Evolutionary conservation across 768 basidiomycete genomes (phyloP).

Genomic region (Naganishia onofrii): DNA sequence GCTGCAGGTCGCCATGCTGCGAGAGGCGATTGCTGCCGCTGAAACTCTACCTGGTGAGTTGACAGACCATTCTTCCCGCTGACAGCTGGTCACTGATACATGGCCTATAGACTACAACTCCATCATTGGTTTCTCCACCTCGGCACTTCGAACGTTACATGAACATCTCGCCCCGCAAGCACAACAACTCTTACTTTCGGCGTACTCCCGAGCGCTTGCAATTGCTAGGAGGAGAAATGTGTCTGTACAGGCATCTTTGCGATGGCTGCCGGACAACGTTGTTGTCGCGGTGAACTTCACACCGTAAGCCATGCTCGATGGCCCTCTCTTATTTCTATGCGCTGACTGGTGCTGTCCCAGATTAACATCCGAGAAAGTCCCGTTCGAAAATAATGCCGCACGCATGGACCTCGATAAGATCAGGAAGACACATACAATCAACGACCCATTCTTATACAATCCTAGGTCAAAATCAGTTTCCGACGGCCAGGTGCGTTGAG

Average conservation of each 20-base stretch:
- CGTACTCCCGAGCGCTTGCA: slow-evolving; percentile 68
- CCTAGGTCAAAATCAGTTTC: slow-evolving; percentile 63
- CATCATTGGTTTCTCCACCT: slow-evolving; percentile 85
- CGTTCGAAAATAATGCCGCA: slow-evolving; percentile 15
- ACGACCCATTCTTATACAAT: slow-evolving; percentile 86
- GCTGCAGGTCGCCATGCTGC: slow-evolving; percentile 85
- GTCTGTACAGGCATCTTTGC: slow-evolving; percentile 60
- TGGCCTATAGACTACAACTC: slow-evolving; percentile 67
- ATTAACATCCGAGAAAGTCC: slow-evolving; percentile 4
- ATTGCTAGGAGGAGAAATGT: slow-evolving; percentile 77
- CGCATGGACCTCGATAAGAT: slow-evolving; percentile 48
- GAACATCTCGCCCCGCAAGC: slow-evolving; percentile 68
- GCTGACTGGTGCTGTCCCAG: slow-evolving; percentile 8
- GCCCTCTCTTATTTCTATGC: slow-evolving; percentile 8
- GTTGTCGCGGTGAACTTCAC: slow-evolving; percentile 73
- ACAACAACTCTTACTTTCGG: slow-evolving; percentile 73
- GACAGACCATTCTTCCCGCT: background rate
- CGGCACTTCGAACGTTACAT: slow-evolving; percentile 73
- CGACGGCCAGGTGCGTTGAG: slow-evolving; percentile 59
- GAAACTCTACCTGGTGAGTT: slow-evolving; percentile 80
- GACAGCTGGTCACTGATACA: slow-evolving; percentile 20
- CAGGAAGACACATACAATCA: background rate
- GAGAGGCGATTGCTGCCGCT: slow-evolving; percentile 86
- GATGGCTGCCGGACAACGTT: slow-evolving; percentile 77
- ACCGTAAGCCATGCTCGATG: slow-evolving; percentile 61